Evolutionary conservation across 176 grass and related monocot genomes (phyloP), one percentile per base, ranked within the genome.

Genomic region (Triticum monococcum): DNA sequence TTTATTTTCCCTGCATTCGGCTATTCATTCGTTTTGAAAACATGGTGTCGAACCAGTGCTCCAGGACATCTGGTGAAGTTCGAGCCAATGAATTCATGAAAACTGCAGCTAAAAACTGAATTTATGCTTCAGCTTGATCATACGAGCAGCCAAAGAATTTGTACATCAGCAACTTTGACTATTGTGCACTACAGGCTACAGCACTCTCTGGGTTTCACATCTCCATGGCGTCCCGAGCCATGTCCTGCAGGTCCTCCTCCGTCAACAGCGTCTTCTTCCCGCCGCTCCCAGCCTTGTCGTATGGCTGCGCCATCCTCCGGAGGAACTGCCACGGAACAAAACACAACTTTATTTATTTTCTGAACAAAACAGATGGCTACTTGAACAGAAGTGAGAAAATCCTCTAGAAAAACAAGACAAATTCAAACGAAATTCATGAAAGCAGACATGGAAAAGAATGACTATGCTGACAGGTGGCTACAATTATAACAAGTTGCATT

Each of bases 301-400:
- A 96, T 10, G 97, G 96, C 72, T 98, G 96, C 1, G 96, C 94
- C 97, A 96, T 98, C 86, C 92, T 90, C 61, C 97, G 90, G 31
- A 98, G 94, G 50, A 96, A 99, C 97, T 99, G 26, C 38, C 11
- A 12, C 20, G 69, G 1, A 59, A 66, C 38, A 77, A 30, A 31
- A 3, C 2, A 7, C 46, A 22, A 22, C 16, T 50, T 22, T 77
- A 12, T 57, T 31, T 1, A 5, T 32, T 28, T 75, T 56, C 9
- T 7, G 2, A 33, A 32, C 33, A 77, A 13, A 32, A 60, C 57
- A 33, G 62, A 68, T 25, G 26, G 7, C 33, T 61, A 32, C 35
- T 50, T 37, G n/a, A 84, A 31, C 37, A 70, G 67, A 65, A 1
- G 81, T 57, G 50, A 78, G n/a, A 71, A 72, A 25, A 60, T 83